These are phyloP conservation scores for Neurospora cerealis DNA, from an alignment of 495 filamentous ascomycete genomes.

Conservation along the genomic window DNA sequence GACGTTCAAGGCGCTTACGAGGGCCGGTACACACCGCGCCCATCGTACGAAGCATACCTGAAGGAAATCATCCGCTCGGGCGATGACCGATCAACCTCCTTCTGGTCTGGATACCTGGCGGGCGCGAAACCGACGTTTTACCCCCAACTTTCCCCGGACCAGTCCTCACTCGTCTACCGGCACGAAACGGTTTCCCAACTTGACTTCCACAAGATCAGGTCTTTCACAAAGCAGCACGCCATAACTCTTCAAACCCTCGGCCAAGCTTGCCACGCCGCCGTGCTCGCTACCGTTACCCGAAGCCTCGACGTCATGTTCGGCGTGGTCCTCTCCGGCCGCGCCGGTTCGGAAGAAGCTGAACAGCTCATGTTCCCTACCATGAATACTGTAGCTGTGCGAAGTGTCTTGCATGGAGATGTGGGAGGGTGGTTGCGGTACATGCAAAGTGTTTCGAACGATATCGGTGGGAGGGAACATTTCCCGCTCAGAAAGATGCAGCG, in stretches of 20 bases:
- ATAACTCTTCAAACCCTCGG: conserved; percentile 57
- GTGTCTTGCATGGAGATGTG: conserved; percentile 51
- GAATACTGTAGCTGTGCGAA: conserved; percentile 61
- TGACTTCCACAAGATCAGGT: conserved; percentile 21
- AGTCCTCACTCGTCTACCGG: conserved; percentile 24
- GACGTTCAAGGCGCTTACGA: conserved; percentile 54
- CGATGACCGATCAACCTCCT: conserved; percentile 32
- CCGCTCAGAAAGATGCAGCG: conserved; percentile 54
- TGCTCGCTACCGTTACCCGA: conserved; percentile 44
- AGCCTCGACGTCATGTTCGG: conserved; percentile 61
- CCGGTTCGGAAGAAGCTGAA: conserved; percentile 44
- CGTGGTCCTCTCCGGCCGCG: conserved; percentile 57
- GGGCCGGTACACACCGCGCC: conserved; percentile 27
- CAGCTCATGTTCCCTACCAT: conserved; percentile 65
- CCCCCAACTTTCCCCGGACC: conserved; percentile 7
- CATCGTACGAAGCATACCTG: conserved; percentile 37
- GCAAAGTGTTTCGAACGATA: conserved; percentile 47
- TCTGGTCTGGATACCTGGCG: conserved; percentile 52
- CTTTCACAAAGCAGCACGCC: conserved; percentile 45
- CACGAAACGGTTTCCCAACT: conserved; percentile 36
- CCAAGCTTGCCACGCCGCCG: conserved; percentile 54
- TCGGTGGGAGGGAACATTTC: conserved; percentile 51
- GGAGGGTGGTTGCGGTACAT: conserved; percentile 53
- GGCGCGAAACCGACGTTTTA: conserved; percentile 31
- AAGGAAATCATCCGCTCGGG: conserved; percentile 30